A percentile compares a stretch with the other conserved stretches of the same genome.
Conservation (phyloP, 805 yeast genomes). For the Yarrowia sp. region DNA sequence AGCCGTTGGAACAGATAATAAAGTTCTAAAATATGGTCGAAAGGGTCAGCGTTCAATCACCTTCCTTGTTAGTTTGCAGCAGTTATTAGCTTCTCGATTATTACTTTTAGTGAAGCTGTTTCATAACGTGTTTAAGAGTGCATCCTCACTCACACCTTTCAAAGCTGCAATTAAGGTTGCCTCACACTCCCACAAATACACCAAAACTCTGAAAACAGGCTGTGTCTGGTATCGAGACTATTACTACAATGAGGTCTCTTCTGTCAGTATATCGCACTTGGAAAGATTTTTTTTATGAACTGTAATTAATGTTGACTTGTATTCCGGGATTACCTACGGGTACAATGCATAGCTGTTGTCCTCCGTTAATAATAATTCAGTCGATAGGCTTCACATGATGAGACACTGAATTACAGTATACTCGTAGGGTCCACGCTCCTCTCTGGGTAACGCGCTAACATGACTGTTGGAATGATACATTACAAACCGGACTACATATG, state of each 20-base stretch:
- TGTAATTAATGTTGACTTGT: too few species aligned
- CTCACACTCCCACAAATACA: not conserved
- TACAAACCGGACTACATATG: not conserved
- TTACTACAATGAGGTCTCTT: too few species aligned
- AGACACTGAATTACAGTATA: not conserved
- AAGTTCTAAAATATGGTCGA: not conserved
- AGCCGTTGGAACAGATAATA: not conserved
- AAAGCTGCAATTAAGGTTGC: not conserved
- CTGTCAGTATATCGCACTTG: too few species aligned
- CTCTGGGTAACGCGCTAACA: not conserved
- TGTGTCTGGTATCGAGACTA: not conserved
- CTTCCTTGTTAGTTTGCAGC: too few species aligned
- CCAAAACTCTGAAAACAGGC: conserved; percentile 2
- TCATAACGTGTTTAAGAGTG: not conserved
- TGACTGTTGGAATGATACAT: not conserved
- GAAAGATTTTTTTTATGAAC: too few species aligned
- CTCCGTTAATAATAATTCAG: too few species aligned
- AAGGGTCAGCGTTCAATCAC: not conserved
- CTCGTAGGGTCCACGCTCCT: not conserved
- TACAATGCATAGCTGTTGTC: too few species aligned
- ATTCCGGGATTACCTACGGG: too few species aligned
- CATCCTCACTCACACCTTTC: not conserved
- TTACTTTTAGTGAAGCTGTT: not conserved
- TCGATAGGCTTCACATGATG: too few species aligned
- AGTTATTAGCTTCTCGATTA: too few species aligned